Base-by-base conservation (phyloP, 805 yeast species). In the Zygosaccharomyces rouxii region DNA sequence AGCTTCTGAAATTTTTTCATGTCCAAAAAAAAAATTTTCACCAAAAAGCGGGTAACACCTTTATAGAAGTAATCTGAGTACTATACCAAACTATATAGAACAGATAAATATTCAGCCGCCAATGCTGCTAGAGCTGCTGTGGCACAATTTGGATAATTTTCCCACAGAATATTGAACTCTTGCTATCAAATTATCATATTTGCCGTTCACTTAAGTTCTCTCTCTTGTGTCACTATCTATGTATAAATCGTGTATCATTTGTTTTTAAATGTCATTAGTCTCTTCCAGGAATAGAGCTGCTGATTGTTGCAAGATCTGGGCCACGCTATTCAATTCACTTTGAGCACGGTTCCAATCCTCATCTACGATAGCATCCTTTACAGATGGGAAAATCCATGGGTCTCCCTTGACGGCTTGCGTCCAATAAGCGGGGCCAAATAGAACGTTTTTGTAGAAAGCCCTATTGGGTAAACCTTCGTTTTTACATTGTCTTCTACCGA, bases 371-470 rank as follows among this genome's bases (percentile, higher is more conserved):
- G 79, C 81, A 60, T 89, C 96, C 52, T 95, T 74, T 2, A 89
- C 75, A 4, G 78, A 77, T 0, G 97, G 97, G 61, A 86, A 89
- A 2, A 86, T 74, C 66, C 82, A 80, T 76, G 84, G 77, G 11
- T 67, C 66, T 16, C 42, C 49, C 2, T 60, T 60, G 1, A 57
- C 64, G 9, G 72, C 72, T 0, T 89, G 88, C 5, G 81, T 78
- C 59, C 74, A 69, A 44, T 74, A 60, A 42, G 86, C 81, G 5
- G 86, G 84, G 0, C 96, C 97, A 63, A 80, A 80, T 4, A 89
- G 56, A 1, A 75, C 62, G 58, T 88, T 89, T 57, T 75, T 73
- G 60, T 79, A 85, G 71, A 90, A 89, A 13, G 79, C 71, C 30
- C 96, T 73, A 5, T 68, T 60, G 3, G 72, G 71, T 1, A 78